phyloP scores from a whole-genome alignment of 495 filamentous ascomycete species.

The Penicillium ochrochloron region DNA sequence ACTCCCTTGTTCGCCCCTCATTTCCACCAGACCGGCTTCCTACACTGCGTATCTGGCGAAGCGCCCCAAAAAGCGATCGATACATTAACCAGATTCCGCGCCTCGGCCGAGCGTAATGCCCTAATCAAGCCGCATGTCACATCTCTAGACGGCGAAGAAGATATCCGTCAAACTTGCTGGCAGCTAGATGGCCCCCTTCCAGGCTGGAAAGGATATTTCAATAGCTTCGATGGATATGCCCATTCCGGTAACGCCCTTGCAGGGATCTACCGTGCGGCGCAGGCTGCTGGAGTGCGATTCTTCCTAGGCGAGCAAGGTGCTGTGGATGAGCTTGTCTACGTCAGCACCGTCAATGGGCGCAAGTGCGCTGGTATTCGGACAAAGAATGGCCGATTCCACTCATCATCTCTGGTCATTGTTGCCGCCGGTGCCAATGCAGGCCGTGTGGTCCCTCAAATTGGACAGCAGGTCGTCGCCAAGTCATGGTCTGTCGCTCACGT shows the following conservation, averaged over 20 bases:
- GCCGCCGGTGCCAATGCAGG: slow-evolving; percentile 49
- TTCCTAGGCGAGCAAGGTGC: slow-evolving; percentile 37
- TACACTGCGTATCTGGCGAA: slow-evolving; percentile 52
- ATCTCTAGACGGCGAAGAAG: slow-evolving; percentile 36
- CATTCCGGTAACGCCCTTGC: slow-evolving; percentile 52
- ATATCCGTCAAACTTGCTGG: slow-evolving; percentile 47
- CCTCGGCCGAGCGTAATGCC: slow-evolving; percentile 43
- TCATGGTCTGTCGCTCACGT: slow-evolving; percentile 59
- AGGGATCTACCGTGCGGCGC: slow-evolving; percentile 31
- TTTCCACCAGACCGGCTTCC: slow-evolving; percentile 59
- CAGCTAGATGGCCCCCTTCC: slow-evolving; percentile 51
- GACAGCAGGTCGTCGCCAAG: slow-evolving; percentile 50
- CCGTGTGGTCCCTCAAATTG: slow-evolving; percentile 44
- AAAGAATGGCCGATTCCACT: slow-evolving; percentile 41
- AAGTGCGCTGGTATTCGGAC: slow-evolving; percentile 43
- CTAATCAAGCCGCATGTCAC: slow-evolving; percentile 41
- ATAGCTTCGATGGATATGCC: slow-evolving; percentile 57
- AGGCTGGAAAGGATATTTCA: slow-evolving; percentile 61
- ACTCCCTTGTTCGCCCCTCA: slow-evolving; percentile 55
- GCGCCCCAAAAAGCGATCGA: slow-evolving; percentile 52
- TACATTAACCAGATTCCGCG: slow-evolving; percentile 50
- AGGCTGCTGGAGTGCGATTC: slow-evolving; percentile 42
- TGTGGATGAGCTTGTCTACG: slow-evolving; percentile 35
- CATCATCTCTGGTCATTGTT: slow-evolving; percentile 44
- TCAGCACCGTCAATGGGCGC: slow-evolving; percentile 25